Conservation (phyloP, 1,284 basidiomycete species). For the Microbotryomycetes sp. region DNA sequence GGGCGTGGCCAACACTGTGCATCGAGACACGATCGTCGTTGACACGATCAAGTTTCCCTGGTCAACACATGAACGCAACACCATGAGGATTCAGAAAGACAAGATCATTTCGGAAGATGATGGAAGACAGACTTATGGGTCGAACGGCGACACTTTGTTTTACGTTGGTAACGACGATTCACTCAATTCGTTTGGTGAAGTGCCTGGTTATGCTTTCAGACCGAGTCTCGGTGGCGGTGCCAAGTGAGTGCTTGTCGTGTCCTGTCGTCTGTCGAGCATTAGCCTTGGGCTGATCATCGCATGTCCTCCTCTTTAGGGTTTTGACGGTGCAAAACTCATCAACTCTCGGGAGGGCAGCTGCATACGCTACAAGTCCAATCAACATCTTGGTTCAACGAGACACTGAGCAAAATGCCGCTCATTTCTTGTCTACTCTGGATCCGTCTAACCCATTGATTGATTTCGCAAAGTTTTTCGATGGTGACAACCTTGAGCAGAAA, state of each 20-base stretch:
- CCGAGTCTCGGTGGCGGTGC: not conserved
- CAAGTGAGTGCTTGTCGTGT: not conserved
- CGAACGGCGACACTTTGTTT: constrained; percentile 49
- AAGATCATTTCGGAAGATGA: constrained; percentile 55
- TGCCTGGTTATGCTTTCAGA: not conserved
- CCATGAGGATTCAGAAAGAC: constrained; percentile 43
- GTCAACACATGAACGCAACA: constrained; percentile 34
- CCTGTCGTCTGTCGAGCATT: not conserved
- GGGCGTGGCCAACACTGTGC: constrained; percentile 39
- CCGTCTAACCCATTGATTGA: constrained; percentile 34
- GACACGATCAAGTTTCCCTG: constrained; percentile 37
- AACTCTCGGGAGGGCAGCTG: constrained; percentile 36
- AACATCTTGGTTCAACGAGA: constrained; percentile 36
- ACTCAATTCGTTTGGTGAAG: constrained; percentile 40
- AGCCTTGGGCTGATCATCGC: not conserved
- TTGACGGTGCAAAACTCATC: constrained; percentile 38
- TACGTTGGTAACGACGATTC: constrained; percentile 57
- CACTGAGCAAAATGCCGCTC: constrained; percentile 15
- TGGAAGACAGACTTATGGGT: constrained; percentile 48
- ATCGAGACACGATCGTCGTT: constrained; percentile 37
- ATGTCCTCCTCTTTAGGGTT: constrained; percentile 22
- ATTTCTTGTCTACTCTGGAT: constrained; percentile 26
- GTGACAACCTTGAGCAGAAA: constrained; percentile 41
- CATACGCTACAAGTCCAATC: constrained; percentile 38
- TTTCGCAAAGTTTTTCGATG: constrained; percentile 41